phyloP scores from a whole-genome alignment of 2,329 filamentous ascomycete genomes.

The Fusarium sp. region DNA sequence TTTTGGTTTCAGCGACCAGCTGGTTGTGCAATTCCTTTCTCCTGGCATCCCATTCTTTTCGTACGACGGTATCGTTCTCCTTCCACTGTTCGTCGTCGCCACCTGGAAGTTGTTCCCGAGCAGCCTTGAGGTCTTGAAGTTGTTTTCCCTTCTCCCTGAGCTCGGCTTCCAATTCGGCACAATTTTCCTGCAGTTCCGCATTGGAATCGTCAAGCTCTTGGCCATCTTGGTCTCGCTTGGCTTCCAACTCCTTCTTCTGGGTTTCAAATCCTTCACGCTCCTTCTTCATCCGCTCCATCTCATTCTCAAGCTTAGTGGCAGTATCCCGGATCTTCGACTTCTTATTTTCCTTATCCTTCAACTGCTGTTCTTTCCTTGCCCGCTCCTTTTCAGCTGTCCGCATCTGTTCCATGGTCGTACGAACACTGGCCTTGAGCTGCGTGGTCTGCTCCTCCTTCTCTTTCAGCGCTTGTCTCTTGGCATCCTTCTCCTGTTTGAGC shows the following conservation, averaged over 20 bases:
- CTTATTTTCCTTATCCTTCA: constrained; percentile 79
- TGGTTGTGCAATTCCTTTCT: constrained; percentile 68
- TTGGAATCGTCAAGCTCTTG: constrained; percentile 69
- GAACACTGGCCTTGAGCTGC: constrained; percentile 85
- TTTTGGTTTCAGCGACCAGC: constrained; percentile 64
- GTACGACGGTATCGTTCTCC: constrained; percentile 65
- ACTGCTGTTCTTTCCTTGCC: constrained; percentile 79
- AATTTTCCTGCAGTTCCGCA: constrained; percentile 74
- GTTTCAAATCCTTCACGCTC: constrained; percentile 68
- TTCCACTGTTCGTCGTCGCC: constrained; percentile 72
- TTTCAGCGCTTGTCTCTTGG: constrained; percentile 82
- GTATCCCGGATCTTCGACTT: constrained; percentile 79
- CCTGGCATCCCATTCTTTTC: constrained; percentile 69
- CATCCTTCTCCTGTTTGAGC: constrained; percentile 82
- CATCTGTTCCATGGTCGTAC: constrained; percentile 85
- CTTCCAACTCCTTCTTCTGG: constrained; percentile 66
- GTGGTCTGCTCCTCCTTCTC: constrained; percentile 93
- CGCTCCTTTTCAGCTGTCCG: constrained; percentile 84
- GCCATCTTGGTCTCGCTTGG: constrained; percentile 67
- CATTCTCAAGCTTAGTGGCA: constrained; percentile 77
- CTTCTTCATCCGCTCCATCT: constrained; percentile 71
- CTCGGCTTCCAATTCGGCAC: constrained; percentile 77
- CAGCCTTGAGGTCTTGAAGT: constrained; percentile 81
- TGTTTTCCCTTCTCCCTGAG: constrained; percentile 76
- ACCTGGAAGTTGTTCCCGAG: constrained; percentile 74